A percentile compares a stretch with the other conserved stretches of the same genome.
These are phyloP conservation scores for Pisolithus tinctorius DNA, from an alignment of 768 basidiomycete genomes.

Conservation along the genomic window DNA sequence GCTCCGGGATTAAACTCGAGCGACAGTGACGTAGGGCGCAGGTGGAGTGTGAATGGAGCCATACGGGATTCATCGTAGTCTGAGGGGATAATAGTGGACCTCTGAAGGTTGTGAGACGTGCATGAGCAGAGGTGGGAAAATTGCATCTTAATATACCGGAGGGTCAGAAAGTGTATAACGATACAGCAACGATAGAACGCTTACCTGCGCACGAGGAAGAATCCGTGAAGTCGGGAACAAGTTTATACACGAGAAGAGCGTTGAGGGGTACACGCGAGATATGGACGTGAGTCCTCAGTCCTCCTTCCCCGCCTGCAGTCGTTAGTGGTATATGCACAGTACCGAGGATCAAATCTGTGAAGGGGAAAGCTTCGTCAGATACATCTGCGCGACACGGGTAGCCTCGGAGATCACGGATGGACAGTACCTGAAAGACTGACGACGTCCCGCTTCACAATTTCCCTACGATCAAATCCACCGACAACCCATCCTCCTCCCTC, in stretches of 20 bases:
- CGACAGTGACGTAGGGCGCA: constrained; percentile 57
- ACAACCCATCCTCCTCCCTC: constrained; percentile 60
- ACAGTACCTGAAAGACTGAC: constrained; percentile 38
- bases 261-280: constrained; percentile 55
- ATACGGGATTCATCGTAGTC: constrained; percentile 15
- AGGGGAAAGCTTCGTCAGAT: constrained; percentile 1
- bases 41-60: constrained; percentile 60
- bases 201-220: constrained; percentile 25
- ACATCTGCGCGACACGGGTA: neutral
- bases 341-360: constrained; percentile 36
- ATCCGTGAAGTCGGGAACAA: constrained; percentile 29
- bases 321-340: constrained; percentile 28
- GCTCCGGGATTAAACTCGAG: constrained; percentile 6
- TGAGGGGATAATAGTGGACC: constrained; percentile 61
- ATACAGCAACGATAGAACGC: neutral
- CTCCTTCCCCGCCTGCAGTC: constrained; percentile 20
- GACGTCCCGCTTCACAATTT: constrained; percentile 24
- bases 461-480: constrained; percentile 41
- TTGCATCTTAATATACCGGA: constrained; percentile 32
- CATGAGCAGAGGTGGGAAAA: constrained; percentile 60
- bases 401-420: neutral
- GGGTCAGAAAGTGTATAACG: constrained; percentile 3
- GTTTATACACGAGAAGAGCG: constrained; percentile 59
- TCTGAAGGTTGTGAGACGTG: constrained; percentile 56
- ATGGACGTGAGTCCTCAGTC: constrained; percentile 37